Evolutionary conservation across 345 rosid genomes (phyloP), one percentile per base, ranked within the genome.

Genomic region (Eucalyptus regnans): DNA sequence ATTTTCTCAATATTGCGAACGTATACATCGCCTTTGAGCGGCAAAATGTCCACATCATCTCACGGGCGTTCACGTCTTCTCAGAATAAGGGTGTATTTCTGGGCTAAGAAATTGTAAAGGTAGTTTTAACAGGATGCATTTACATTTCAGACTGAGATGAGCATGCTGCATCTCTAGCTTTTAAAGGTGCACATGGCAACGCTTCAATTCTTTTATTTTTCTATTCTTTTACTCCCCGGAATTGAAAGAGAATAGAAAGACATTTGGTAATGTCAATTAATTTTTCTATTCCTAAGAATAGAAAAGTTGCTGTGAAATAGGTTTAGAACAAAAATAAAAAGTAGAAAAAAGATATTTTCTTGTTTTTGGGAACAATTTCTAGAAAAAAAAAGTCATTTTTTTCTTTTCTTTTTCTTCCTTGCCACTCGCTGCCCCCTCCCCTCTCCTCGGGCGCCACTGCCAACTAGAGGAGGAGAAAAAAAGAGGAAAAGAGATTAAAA

Each of bases 371-470:
- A 52, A 18, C 5, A 52, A 20, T 52, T 52, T 52, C 58, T 18
- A 0, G 9, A 52, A 52, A 0, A 33, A 33, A 0, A 52, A 52
- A 7, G 25, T 18, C 58, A 52, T 1, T 3, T 44, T 44, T 52
- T 52, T 52, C 2, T 52, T 52, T 52, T 52, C 58, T 7, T 52
- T 4, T 52, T 52, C 3, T 52, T 20, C 9, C 4, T 52, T 52
- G 56, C 9, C 0, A 2, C 56, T 52, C 0, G 0, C 41, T 41
- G 41, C 41, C 41, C 41, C 41, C 41, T 4, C 41, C 41, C 41
- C 41, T 41, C 41, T 41, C 41, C 41, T 23, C 9, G 1, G 1
- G 3, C 5, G 2, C 25, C 9, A 2, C 48, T 0, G 1, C 4
- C 0, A 0, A 23, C 58, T 52, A 52, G 25, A 52, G 2, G 58